These are phyloP conservation scores for Hygrophila difformis DNA, from an alignment of 257 asterid genomes.

Conservation along the genomic window DNA sequence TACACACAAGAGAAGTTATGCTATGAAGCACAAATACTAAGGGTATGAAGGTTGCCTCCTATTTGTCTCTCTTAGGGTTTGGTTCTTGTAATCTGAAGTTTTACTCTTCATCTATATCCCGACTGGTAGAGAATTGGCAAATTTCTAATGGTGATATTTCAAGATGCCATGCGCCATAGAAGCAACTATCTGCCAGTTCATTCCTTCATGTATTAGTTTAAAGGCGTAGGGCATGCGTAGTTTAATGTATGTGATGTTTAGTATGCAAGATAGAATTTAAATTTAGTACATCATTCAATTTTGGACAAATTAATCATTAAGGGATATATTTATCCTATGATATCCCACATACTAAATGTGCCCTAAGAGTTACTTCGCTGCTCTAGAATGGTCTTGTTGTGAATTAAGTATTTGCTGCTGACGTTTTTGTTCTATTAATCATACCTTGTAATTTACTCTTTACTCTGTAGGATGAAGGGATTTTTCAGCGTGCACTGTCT, in stretches of 20 bases:
- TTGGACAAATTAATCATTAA: slow-evolving; percentile 2
- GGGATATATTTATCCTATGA: too few relatives aligned
- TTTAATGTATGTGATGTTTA: too few relatives aligned
- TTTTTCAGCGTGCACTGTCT: slow-evolving; percentile 79
- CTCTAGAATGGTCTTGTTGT: slow-evolving; percentile 1
- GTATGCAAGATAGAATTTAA: too few relatives aligned
- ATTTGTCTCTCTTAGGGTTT: slow-evolving; percentile 6
- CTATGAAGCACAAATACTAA: slow-evolving; percentile 92
- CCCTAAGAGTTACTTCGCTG: slow-evolving; percentile 1
- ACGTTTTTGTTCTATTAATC: not conserved
- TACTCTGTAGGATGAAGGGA: slow-evolving; percentile 62
- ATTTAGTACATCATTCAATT: slow-evolving; percentile 8
- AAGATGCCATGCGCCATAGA: not conserved
- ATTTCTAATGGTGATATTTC: not conserved
- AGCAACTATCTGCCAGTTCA: not conserved
- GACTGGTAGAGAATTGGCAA: not conserved
- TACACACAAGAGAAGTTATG: slow-evolving; percentile 78
- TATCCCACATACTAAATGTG: not conserved
- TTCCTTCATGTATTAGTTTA: not conserved
- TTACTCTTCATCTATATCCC: not conserved
- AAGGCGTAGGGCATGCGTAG: too few relatives aligned
- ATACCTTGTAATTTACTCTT: not conserved
- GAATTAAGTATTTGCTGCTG: not conserved
- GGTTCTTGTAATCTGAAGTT: not conserved
- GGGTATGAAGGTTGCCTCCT: slow-evolving; percentile 37